Evolutionary conservation across 2,329 filamentous ascomycete genomes (phyloP), one percentile per base, ranked within the genome.

Genomic region (Ophiocordyceps camponoti-floridani): DNA sequence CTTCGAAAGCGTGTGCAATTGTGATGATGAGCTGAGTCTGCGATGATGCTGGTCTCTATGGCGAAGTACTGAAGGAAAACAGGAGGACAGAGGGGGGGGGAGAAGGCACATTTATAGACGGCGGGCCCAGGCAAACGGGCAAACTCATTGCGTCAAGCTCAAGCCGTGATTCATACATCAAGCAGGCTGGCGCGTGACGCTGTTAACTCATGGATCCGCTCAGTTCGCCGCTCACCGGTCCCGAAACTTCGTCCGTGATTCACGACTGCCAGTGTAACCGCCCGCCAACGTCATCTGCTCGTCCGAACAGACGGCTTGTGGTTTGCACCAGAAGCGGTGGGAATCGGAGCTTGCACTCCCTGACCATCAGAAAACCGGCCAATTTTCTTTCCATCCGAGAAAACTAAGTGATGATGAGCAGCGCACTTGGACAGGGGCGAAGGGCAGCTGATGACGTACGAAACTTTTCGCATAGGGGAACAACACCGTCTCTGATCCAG

Each of bases 401-500:
- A 49, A 73, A 73, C 70, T 74, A 46, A 23, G 37, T 7, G 13
- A 19, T n/a, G 44, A 55, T 42, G 57, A 48, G 40, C 26, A 45
- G 10, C 33, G 43, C 23, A 18, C 14, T 8, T 37, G n/a, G 11
- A 3, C 27, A 33, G 31, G 23, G 23, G 23, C 4, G 18, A 16
- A 13, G 4, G 4, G 6, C 19, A 30, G 42, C 18, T 38, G 4
- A 16, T 37, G 35, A 59, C 70, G 58, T 51, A 75, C 72, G 27
- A 74, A 58, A 53, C 71, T 77, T 61, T 77, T 75, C 76, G 64
- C 38, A 64, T 60, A 30, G 47, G 3, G 69, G 64, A 13, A 82
- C 69, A 0, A 84, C 75, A 1, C 88, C 88, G 53, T 93, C 79
- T 51, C 71, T 75, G 45, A 94, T 73, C 88, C 89, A 98, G 45